Conservation (phyloP, 306 rosid genomes). For the Quercus mongolica region DNA sequence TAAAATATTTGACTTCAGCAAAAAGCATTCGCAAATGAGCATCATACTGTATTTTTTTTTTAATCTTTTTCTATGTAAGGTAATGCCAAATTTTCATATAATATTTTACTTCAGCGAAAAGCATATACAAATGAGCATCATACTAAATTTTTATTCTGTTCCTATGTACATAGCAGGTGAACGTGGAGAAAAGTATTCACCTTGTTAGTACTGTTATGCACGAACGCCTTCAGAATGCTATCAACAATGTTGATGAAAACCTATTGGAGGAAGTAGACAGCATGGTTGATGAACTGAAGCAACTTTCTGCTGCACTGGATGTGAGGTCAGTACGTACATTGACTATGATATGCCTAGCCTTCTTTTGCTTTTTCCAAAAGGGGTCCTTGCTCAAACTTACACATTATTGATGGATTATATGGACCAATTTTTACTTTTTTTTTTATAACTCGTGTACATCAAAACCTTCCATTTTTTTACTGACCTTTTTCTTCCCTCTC, state of each 20-base stretch:
- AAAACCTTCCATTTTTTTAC: background rate
- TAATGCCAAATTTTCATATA: background rate
- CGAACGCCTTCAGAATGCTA: background rate
- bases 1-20: background rate
- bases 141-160: background rate
- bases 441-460: too few species aligned
- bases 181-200: background rate
- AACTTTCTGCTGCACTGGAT: conserved; percentile 23
- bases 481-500: background rate
- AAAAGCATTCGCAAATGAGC: background rate
- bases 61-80: background rate
- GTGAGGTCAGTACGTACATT: conserved; percentile 18
- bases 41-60: background rate
- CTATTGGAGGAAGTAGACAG: background rate
- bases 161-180: background rate
- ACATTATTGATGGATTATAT: too few species aligned
- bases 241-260: background rate
- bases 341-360: too few species aligned
- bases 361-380: too few species aligned
- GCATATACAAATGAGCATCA: background rate
- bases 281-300: conserved; percentile 26
- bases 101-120: background rate
- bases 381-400: too few species aligned
- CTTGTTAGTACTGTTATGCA: background rate
- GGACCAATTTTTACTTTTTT: background rate